Evolutionary conservation across 768 basidiomycete genomes (phyloP), one percentile per base, ranked within the genome.

Genomic region (Leucosporidium yakuticum): DNA sequence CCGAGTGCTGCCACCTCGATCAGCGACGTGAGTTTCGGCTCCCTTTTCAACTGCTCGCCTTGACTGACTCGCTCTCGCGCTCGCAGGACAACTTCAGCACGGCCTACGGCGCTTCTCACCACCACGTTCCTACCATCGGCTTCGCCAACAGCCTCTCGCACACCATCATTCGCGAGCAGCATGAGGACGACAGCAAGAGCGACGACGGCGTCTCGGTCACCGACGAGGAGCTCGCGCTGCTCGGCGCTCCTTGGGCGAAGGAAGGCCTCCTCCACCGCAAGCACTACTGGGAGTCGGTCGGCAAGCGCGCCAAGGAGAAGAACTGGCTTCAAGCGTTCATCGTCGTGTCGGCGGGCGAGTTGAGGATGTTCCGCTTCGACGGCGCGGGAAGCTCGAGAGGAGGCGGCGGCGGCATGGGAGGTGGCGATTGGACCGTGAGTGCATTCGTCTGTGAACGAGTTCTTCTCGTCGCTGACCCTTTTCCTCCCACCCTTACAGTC

Each of bases 221-320:
- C 11, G 70, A 72, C 62, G 95, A 98, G 74, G 96, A 98, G 78
- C 83, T 99, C 19, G 95, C 95, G 2, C 81, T 98, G 48, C 85
- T 96, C 21, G 96, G 96, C 21, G 87, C 96, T 8, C 96, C 96
- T 0, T 99, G 95, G 95, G 96, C 96, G 0, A 99, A 99, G 79
- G 96, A 99, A 79, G 96, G 96, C 19, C 89, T 95, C 83, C 84
- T 99, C 14, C 88, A 88, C 73, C 87, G 94, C 29, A 97, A 97
- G 77, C 90, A 92, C 69, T 97, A 94, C 77, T 93, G 90, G 87
- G 95, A 97, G 74, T 83, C 84, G 4, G 81, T 84, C 1, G 87
- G 88, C 20, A 92, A 89, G 77, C 82, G 93, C 32, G 87, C 91
- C 11, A 93, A 84, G 80, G 88, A 90, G 76, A 95, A 93, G 78